Percentiles rank a stretch among this genome's conserved stretches.
These are phyloP conservation scores for Terana coerulea DNA, from an alignment of 768 basidiomycete genomes.

Conservation along the genomic window DNA sequence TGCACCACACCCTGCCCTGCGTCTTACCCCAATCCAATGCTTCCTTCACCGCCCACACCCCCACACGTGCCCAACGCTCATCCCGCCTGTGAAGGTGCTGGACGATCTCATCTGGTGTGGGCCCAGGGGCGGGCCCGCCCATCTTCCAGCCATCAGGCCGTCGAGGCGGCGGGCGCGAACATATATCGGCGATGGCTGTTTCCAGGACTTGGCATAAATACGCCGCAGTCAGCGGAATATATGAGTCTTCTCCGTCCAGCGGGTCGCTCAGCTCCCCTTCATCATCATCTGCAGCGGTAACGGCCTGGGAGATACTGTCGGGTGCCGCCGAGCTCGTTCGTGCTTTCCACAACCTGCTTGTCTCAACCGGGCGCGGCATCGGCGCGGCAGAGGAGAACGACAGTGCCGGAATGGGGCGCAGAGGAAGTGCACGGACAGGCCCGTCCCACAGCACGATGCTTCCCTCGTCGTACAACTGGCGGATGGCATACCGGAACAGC, in stretches of 20 bases:
- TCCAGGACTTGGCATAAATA: slow-evolving; percentile 48
- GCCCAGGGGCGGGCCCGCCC: slow-evolving; percentile 20
- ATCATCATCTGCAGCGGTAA: slow-evolving; percentile 39
- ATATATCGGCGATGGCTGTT: slow-evolving; percentile 38
- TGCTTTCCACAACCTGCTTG: slow-evolving; percentile 48
- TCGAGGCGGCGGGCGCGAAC: slow-evolving; percentile 14
- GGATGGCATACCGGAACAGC: slow-evolving; percentile 62
- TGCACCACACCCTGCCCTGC: slow-evolving; percentile 30
- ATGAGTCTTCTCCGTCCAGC: slow-evolving; percentile 56
- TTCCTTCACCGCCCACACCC: slow-evolving; percentile 61
- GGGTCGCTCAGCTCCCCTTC: slow-evolving; percentile 60
- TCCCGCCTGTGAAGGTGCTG: slow-evolving; percentile 45
- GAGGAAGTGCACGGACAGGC: slow-evolving; percentile 38
- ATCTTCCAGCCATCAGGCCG: slow-evolving; percentile 5
- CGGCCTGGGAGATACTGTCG: slow-evolving; percentile 4
- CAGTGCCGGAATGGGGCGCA: slow-evolving; percentile 6
- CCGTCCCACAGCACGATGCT: slow-evolving; percentile 73
- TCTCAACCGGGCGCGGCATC: not conserved
- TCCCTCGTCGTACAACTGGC: slow-evolving; percentile 67
- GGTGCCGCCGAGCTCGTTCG: not conserved
- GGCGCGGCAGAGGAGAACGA: not conserved
- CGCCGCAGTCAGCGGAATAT: slow-evolving; percentile 53
- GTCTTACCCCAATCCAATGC: slow-evolving; percentile 45
- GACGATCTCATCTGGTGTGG: slow-evolving; percentile 45
- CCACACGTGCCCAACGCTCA: slow-evolving; percentile 62